These are phyloP conservation scores for Eucalyptus regnans DNA, from an alignment of 345 rosid species.

Conservation along the genomic window DNA sequence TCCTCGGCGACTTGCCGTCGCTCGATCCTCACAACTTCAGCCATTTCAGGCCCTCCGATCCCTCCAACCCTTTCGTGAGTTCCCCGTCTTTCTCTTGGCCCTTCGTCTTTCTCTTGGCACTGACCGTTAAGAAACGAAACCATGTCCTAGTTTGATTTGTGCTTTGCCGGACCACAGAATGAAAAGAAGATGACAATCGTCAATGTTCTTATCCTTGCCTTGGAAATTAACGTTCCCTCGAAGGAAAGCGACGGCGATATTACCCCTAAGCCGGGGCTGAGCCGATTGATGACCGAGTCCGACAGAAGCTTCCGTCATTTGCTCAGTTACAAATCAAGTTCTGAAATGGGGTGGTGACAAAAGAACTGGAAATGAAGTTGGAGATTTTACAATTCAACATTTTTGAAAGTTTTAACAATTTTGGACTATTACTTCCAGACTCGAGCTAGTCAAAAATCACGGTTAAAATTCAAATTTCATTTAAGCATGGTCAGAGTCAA, in stretches of 20 bases:
- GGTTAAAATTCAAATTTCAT: neutral
- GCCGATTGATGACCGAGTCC: neutral
- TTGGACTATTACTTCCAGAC: neutral
- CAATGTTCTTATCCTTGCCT: neutral
- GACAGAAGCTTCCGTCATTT: neutral
- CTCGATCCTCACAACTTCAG: conserved; percentile 79
- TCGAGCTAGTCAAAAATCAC: neutral
- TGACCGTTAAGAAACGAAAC: neutral
- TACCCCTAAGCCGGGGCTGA: neutral
- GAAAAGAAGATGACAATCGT: neutral
- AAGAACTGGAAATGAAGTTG: neutral
- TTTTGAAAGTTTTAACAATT: neutral
- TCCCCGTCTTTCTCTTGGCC: neutral
- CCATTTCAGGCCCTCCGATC: conserved; percentile 80
- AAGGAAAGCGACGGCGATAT: neutral
- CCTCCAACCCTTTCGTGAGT: conserved; percentile 66
- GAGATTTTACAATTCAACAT: neutral
- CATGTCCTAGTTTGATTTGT: neutral
- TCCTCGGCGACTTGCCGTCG: conserved; percentile 70
- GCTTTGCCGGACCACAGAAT: neutral
- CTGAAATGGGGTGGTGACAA: neutral
- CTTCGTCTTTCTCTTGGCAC: neutral
- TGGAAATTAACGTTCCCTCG: neutral
- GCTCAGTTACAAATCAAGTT: neutral
- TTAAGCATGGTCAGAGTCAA: neutral